Base-by-base conservation (phyloP, 306 rosid species). In the Sesbania bispinosa region DNA sequence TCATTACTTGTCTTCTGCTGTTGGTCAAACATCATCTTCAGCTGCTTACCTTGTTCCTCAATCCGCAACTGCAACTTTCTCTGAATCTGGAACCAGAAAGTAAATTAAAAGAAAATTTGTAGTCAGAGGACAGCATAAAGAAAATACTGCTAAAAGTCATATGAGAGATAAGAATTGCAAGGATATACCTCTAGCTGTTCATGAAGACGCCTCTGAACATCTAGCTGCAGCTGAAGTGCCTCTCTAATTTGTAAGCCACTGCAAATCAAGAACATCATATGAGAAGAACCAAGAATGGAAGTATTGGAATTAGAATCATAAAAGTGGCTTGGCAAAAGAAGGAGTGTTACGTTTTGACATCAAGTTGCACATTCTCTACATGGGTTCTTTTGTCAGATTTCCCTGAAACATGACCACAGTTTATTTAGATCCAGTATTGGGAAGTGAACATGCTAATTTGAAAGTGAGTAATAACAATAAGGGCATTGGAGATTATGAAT, bases 151-250 rank as follows among this genome's bases (percentile, higher is more conserved):
- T 2, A 16, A 24, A 3, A 26, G 39, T 10, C 16, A 9, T 7
- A 5, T 2, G 18, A 36, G 15, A 48, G 1, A 77, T 10, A 20
- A n/a, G 3, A 35, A 74, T 20, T 11, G 20, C 46, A 19, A 30
- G 39, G 26, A 59, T 32, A n/a, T 77, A 93, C 98, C 94, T 93
- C 98, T 30, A 93, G 81, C 43, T 93, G 98, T 73, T 90, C 98
- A 66, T 90, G 98, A 53, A 93, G 98, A 32, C 83, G 86, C 83
- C 87, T 82, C 79, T 93, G 98, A 59, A 86, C 98, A 71, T 93
- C 97, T 61, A 93, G 75, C 61, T 93, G 98, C 50, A 90, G 77
- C 78, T 90, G 98, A 79, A 90, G 85, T 32, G 98, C 90, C 82
- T 93, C 98, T 73, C 32, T 93, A 57, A 93, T 81, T 78, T 93